Base-by-base conservation (phyloP, 1,284 basidiomycete genomes). In the Ustilago trichophora region DNA sequence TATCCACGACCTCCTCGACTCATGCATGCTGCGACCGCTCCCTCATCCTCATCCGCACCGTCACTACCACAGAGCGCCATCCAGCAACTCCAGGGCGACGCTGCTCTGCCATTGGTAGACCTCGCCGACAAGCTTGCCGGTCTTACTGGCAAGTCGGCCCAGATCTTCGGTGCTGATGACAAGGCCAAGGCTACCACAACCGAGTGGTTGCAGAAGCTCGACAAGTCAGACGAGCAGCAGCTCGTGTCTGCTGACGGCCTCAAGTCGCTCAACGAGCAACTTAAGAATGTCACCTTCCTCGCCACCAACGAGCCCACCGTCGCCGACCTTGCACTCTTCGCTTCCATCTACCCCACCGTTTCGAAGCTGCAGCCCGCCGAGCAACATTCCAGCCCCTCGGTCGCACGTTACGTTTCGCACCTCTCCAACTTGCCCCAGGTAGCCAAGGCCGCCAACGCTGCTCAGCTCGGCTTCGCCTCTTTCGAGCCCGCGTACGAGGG, bases 321-420 rank as follows among this genome's bases (percentile, higher is more conserved):
- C 1, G 79, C 79, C 24, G 79, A 81, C 58, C 67, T 78, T 37
- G 73, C 78, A 12, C 75, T 81, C 25, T 78, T 80, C 33, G 75
- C 77, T 5, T 68, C 71, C 36, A 66, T 79, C 26, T 75, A 79
- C 53, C 69, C 75, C n/a, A 33, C 66, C 16, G 67, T 79, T 3
- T 72, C 76, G 18, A 72, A 73, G 44, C 59, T 75, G n/a, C 52
- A 72, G 11, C 57, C 76, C 10, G 41, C 69, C 22, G 64, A 71
- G 18, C 79, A 81, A 60, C 75, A 81, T 40, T 67, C 73, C 31
- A 62, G 60, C 31, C 77, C 78, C 2, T 78, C 77, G 29, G 64
- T 81, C 15, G 69, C 70, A 45, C 76, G 79, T 50, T 81, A 78
- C 54, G 64, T 78, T 44, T 76, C 78, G 11, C 79, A 81, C 48